Percentiles rank a stretch among this genome's conserved stretches.
Conservation (phyloP, 2,329 filamentous ascomycete genomes). For the Proliferodiscus dingleyae region DNA sequence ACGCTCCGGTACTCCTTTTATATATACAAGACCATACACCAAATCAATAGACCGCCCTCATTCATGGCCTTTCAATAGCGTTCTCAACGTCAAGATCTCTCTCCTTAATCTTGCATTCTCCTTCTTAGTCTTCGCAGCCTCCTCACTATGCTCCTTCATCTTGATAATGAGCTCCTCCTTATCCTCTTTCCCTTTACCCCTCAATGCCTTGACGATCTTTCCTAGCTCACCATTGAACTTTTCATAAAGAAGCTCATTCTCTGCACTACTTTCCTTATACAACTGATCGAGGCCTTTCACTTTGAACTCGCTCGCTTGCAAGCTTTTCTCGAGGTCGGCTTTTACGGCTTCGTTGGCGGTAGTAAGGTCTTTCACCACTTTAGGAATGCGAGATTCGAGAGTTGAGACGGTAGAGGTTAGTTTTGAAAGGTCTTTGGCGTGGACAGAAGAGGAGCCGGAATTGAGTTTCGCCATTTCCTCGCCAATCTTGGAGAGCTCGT, state of each 20-base stretch:
- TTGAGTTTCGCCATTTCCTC: conserved; percentile 67
- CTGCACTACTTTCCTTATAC: conserved; percentile 79
- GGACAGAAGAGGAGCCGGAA: conserved; percentile 32
- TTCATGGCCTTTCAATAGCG: conserved; percentile 20
- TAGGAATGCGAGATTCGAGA: conserved; percentile 64
- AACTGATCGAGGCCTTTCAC: conserved; percentile 80
- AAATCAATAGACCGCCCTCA: not conserved
- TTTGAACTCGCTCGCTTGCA: conserved; percentile 72
- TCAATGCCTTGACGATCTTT: conserved; percentile 73
- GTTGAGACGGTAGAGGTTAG: conserved; percentile 55
- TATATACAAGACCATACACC: not conserved
- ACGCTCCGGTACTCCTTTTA: too few species aligned
- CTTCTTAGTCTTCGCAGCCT: conserved; percentile 71
- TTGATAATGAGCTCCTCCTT: conserved; percentile 71
- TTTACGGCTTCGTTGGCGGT: conserved; percentile 60
- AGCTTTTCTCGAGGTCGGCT: conserved; percentile 64
- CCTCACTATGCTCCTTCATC: conserved; percentile 70
- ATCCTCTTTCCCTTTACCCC: conserved; percentile 67
- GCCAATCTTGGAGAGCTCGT: conserved; percentile 74
- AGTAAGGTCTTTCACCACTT: conserved; percentile 52
- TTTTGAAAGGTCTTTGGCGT: conserved; percentile 30
- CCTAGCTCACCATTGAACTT: conserved; percentile 87
- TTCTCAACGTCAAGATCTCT: conserved; percentile 56
- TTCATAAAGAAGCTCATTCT: conserved; percentile 90
- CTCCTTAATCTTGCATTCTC: conserved; percentile 81